Evolutionary conservation across 352 stramenopile species (phyloP), one percentile per base, ranked within the genome.

Genomic region (Globisporangium takayamanum): DNA sequence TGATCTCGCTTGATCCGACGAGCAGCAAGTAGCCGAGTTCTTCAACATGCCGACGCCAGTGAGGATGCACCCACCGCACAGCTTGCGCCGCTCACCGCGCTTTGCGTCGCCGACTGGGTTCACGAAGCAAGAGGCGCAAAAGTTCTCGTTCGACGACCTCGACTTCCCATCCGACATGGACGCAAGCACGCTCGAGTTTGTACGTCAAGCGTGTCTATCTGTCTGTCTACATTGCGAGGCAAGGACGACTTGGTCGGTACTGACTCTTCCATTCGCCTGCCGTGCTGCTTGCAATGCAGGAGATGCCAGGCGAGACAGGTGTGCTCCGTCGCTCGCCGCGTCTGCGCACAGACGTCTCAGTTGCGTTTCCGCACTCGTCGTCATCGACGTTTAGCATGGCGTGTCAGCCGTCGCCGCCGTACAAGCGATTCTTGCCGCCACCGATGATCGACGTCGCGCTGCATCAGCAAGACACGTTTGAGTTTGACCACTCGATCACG

Each of bases 61-160:
- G 26, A 76, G 79, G 3, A 47, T 87, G 11, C 80, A 91, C 53
- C 61, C 78, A 5, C 75, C 82, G 5, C 80, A 89, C 57, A 92
- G 78, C 58, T 64, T 90, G 26, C 78, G 81, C 20, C 81, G 82
- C 15, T 94, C 84, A 33, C 84, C 84, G 1, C 80, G 79, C 5
- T 92, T 94, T 62, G 65, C 76, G 54, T 92, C 84, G 8, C 79
- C 81, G 5, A 63, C 68, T 1, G 75, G 75, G 3, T 90, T 88
- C 51, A 76, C 74, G 59, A 94, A 92, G 58, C 61, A 67, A 6
- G 82, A 94, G 48, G 73, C 73, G 28, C 76, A 82, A 10, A 94
- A 94, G 62, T 94, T 94, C 36, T 94, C 82, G 1, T 94, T 94
- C 47, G 84, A 94, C 42, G 83, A 91, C 51, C 67, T 93, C 42